phyloP scores from a whole-genome alignment of 140 eudicot genomes.

The Oenanthe javanica region DNA sequence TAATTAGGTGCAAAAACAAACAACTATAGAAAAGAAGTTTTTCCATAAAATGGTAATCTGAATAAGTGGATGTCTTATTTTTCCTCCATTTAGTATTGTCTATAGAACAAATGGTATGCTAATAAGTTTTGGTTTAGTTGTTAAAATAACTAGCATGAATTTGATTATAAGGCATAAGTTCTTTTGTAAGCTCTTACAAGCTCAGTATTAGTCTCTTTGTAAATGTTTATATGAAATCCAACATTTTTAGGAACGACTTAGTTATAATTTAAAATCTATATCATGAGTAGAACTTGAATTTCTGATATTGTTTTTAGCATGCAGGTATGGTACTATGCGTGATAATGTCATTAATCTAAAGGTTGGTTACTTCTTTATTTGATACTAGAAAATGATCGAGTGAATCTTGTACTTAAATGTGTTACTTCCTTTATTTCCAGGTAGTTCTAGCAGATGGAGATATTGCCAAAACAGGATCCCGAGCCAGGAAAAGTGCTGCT shows the following conservation, averaged over 20 bases:
- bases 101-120: background rate
- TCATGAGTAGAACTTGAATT: constrained; percentile 17
- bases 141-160: background rate
- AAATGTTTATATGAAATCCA: background rate
- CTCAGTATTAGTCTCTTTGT: background rate
- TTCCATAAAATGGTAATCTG: background rate
- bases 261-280: background rate
- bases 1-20: background rate
- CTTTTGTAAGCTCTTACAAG: background rate
- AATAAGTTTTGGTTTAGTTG: background rate
- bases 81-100: background rate
- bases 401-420: background rate
- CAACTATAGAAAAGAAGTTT: background rate
- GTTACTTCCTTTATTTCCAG: constrained; percentile 28
- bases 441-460: constrained; percentile 89
- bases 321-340: constrained; percentile 99
- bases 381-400: background rate
- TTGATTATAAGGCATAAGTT: background rate
- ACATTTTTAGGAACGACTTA: background rate
- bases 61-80: background rate
- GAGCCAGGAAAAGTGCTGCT: constrained; percentile 98
- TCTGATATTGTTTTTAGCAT: constrained; percentile 28
- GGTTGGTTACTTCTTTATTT: constrained; percentile 31
- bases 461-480: constrained; percentile 85
- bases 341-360: constrained; percentile 89